Conservation (phyloP, 139 green algal species). For the Tetradesmus obliquus region DNA sequence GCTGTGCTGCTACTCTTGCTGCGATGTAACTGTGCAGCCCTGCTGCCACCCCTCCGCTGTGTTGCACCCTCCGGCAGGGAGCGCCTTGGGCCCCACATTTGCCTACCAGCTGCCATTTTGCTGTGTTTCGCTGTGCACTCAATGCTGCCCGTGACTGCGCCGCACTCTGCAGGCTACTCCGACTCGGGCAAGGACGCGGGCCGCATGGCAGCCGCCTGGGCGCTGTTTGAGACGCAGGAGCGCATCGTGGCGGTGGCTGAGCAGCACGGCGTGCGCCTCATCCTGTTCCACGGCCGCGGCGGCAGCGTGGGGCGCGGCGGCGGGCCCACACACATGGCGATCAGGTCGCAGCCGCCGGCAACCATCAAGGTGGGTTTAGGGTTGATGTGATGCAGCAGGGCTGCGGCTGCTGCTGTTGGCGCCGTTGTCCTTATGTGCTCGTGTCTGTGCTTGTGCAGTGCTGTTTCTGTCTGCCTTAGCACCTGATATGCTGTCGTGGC, state of each 20-base stretch:
- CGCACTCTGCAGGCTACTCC: conserved; percentile 75
- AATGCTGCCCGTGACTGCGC: background rate
- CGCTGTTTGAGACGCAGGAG: conserved; percentile 80
- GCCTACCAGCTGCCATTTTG: no score
- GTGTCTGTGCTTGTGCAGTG: background rate
- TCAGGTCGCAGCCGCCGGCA: conserved; percentile 91
- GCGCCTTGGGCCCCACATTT: no score
- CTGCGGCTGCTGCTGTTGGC: background rate
- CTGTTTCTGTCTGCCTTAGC: no score
- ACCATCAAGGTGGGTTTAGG: conserved; percentile 69
- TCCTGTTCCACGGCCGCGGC: conserved; percentile 97
- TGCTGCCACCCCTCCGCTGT: no score
- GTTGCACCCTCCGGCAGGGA: no score
- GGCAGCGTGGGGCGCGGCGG: conserved; percentile 96
- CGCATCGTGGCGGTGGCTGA: conserved; percentile 66
- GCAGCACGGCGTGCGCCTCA: conserved; percentile 71
- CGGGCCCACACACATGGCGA: conserved; percentile 94
- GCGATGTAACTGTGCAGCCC: no score
- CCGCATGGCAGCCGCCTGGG: conserved; percentile 94
- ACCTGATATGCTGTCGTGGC: no score
- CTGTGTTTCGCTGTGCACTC: no score
- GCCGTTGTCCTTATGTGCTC: background rate
- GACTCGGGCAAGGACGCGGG: conserved; percentile 98
- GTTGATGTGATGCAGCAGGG: background rate
- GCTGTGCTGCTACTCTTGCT: no score